phyloP scores from a whole-genome alignment of 1,139 yeast genomes.

The Debaryomyces sp. region DNA sequence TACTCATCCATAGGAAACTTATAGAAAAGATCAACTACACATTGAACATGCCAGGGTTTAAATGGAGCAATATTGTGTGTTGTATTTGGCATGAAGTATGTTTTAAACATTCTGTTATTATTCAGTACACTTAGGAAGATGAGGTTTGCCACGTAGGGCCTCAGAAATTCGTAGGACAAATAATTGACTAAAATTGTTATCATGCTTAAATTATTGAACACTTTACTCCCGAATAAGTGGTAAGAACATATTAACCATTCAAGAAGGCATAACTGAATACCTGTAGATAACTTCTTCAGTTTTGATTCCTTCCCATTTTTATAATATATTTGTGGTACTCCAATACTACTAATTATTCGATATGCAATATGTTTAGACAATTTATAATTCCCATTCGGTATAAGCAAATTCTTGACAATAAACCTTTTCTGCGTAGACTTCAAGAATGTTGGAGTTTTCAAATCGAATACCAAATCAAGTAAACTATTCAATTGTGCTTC shows the following conservation, averaged over 20 bases:
- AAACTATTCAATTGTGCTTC: slow-evolving; percentile 7
- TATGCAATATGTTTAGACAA: slow-evolving; percentile 16
- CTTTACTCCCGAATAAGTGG: slow-evolving; percentile 28
- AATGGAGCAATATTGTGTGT: slow-evolving; percentile 14
- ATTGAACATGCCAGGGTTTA: slow-evolving; percentile 39
- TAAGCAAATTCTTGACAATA: slow-evolving; percentile 15
- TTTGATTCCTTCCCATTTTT: slow-evolving; percentile 24
- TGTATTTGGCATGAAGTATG: slow-evolving; percentile 12
- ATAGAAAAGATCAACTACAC: slow-evolving; percentile 31
- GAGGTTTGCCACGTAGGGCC: slow-evolving; percentile 33
- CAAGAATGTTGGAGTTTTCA: neutral
- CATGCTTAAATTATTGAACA: slow-evolving; percentile 19
- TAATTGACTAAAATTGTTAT: slow-evolving; percentile 33
- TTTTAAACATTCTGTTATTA: slow-evolving; percentile 14
- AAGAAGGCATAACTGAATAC: slow-evolving; percentile 27
- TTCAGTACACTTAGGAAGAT: slow-evolving; percentile 27
- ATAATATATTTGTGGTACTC: slow-evolving; percentile 31
- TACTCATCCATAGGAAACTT: slow-evolving; percentile 41
- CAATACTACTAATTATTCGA: slow-evolving; percentile 30
- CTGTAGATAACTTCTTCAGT: slow-evolving; percentile 25
- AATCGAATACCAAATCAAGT: slow-evolving; percentile 8
- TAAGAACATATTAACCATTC: slow-evolving; percentile 35
- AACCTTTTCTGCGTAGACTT: slow-evolving; percentile 15
- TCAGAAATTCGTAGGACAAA: slow-evolving; percentile 36
- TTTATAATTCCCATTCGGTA: slow-evolving; percentile 16